Evolutionary conservation across 1,284 basidiomycete genomes (phyloP), one percentile per base, ranked within the genome.

Genomic region (Tilletia caries): DNA sequence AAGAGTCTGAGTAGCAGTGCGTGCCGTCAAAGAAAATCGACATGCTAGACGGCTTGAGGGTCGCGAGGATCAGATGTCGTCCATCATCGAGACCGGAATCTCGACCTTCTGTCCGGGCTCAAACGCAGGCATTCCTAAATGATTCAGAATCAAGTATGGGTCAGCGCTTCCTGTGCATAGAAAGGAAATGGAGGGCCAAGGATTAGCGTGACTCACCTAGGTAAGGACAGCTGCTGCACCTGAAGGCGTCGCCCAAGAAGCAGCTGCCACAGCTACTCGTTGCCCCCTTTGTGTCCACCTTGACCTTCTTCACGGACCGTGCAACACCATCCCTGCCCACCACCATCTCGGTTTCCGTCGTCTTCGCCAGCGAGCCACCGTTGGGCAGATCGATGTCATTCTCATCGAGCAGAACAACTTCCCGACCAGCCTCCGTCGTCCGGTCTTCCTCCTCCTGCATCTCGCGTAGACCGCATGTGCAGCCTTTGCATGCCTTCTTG

Each of bases 211-310:
- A 88, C 90, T 76, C 76, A 95, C 94, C 95, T 64, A 94, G 87
- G 84, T 97, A 99, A 33, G 95, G 96, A 84, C 95, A 99, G 70
- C 92, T 89, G 23, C 90, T 91, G 84, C 95, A 99, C 76, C 95
- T 87, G 86, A 99, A 99, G 0, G 95, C 96, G 84, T 99, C 95
- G 12, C 95, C 96, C 66, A 98, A 86, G 86, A 93, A 98, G 86
- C 95, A 99, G 84, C 88, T 96, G n/a, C 94, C 95, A 85, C 95
- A 98, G 79, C 92, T 94, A 82, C 92, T 94, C 64, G 94, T 98
- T 0, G 80, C 80, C 50, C 81, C 81, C 65, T 77, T 77, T 29
- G 81, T 83, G 44, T 83, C 81, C 44, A 83, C 81, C 67, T 81
- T 82, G 72, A 83, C 77, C 29, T 75, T 79, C 68, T 81, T 82